Base-by-base conservation (phyloP, 768 basidiomycete genomes). In the Calocybe gangraenosa region DNA sequence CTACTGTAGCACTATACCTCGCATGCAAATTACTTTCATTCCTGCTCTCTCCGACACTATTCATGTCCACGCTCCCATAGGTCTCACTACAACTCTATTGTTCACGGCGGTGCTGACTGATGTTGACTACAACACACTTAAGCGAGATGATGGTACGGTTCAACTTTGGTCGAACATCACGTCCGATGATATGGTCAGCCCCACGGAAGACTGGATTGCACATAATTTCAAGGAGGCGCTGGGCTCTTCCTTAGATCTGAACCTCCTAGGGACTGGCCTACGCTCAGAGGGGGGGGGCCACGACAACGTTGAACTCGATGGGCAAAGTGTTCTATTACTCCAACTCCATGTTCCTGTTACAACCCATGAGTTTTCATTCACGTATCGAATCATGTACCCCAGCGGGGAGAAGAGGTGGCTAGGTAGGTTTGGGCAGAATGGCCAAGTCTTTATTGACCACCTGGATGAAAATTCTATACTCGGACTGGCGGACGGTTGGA, bases 321-420 rank as follows among this genome's bases (percentile, higher is more conserved):
- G 41, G 21, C 20, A 33, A 9, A 19, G 10, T 28, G 40, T 28
- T 37, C 43, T 60, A 37, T 47, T 55, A 2, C 47, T 62, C 28
- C 41, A 44, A 3, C 15, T 57, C 13, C 38, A 23, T 31, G 50
- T 56, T 40, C 47, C 51, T 30, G 30, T 42, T 10, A 33, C 44
- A 38, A 34, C 21, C 25, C 31, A 37, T 3, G 21, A 34, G 7
- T 73, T 65, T 49, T 65, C 65, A 14, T 75, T 70, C 57, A 80
- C 78, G 0, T 81, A 78, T 55, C 70, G 78, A 31, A 42, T 81
- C 15, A 44, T 68, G 2, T 70, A 74, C 57, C 58, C 73, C 13
- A 59, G 58, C 14, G 75, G 75, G 22, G 56, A 66, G 40, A 60
- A 70, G 34, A 58, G 58, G 41, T 79, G 78, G 77, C 62, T 77